Evolutionary conservation across 2,329 filamentous ascomycete species (phyloP), one percentile per base, ranked within the genome.

Genomic region (Fonsecaea erecta): DNA sequence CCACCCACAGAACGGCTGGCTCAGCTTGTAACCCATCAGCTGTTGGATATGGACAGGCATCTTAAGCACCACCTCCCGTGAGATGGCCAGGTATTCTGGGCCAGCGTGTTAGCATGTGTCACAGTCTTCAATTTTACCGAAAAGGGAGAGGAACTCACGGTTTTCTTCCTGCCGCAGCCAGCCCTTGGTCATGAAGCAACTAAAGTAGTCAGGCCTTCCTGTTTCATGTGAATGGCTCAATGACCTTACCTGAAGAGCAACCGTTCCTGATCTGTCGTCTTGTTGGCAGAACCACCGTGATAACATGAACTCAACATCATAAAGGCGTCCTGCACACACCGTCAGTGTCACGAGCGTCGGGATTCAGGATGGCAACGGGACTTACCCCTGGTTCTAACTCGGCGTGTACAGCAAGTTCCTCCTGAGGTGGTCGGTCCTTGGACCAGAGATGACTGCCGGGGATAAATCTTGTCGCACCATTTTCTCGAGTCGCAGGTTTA

Each of bases 301-400:
- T 74, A 77, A n/a, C 68, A 70, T 6, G 72, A 73, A 6, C 72
- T 71, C 6, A 79, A 68, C 73, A 78, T 77, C 9, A 78, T 73
- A 65, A 78, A 77, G 0, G 71, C 76, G 69, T 78, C 75, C 1
- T 65, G 43, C 11, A 16, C 1, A 57, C 34, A 53, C 46, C 7
- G 30, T 60, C 18, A 60, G 43, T 52, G 7, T 14, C 7, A 5
- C 8, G 2, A 1, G n/a, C 30, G n/a, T 24, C 24, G 2, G 11
- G 16, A 21, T 9, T 24, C 24, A 1, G 11, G 16, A 21, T 9
- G 57, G 18, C 12, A 32, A 16, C 48, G 43, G 3, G 35, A 65
- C 61, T 64, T 53, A 63, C 63, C 12, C 77, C 76, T 21, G 72
- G 72, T n/a, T 72, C 66, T 67, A 79, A 70, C 40, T 75, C 74